Evolutionary conservation across 129 eudicot genomes (phyloP), one percentile per base, ranked within the genome.

Genomic region (Lactuca saligna): DNA sequence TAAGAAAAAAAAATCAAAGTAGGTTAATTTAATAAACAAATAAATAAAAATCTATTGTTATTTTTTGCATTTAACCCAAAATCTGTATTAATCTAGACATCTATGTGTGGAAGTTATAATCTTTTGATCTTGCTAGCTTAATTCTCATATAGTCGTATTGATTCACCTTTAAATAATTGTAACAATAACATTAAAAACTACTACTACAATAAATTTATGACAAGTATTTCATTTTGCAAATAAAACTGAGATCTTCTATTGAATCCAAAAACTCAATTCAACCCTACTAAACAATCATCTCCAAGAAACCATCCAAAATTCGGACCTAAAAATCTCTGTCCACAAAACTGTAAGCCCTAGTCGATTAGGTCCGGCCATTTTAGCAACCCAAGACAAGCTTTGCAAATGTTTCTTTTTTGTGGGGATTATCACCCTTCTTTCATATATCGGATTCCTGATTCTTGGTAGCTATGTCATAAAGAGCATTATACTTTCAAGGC

Each of bases 361-460:
- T 35, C 85, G 80, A 60, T 74, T 92, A 66, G 74, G 66, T 17
- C 73, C 78, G 0, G 89, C 96, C 32, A 70, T 92, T 76, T 61
- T 78, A 73, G 87, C 82, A 10, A 66, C 98, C 2, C 86, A 92
- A 53, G 66, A 65, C 17, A 83, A 61, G 15, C 82, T 96, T 5
- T 56, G 76, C 60, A 76, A 58, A 14, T 81, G 79, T 73, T 81
- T 95, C 13, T 39, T 92, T 44, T 61, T 80, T 14, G 84, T 55
- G 15, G 95, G 91, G 37, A 62, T 89, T 66, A 62, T 92, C 17
- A 86, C 87, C 25, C 75, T 82, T 15, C 66, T 89, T 46, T 89
- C 98, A 3, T 78, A 61, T 11, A 7, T 69, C 0, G 89, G 94
- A 13, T 82, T 84, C 55, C 98, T 96, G 0, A 65, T 88, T 55